A percentile compares a stretch with the other conserved stretches of the same genome.
phyloP scores from a whole-genome alignment of 2,329 filamentous ascomycete genomes.

The Shiraia bambusicola region DNA sequence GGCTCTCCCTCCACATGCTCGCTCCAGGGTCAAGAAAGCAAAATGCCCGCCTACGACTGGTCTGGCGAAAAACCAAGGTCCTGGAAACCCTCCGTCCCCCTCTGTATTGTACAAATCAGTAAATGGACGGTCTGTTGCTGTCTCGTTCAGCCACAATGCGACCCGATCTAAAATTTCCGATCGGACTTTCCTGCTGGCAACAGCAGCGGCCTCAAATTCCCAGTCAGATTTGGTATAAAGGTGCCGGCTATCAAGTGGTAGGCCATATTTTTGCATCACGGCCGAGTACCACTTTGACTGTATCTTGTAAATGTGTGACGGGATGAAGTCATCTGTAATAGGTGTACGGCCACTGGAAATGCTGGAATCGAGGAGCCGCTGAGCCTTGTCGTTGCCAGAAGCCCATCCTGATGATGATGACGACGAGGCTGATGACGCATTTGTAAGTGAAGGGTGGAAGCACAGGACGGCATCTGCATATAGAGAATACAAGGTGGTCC shows the following conservation, averaged over 20 bases:
- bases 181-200: constrained; percentile 68
- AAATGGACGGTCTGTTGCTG: constrained; percentile 70
- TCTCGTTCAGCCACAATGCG: constrained; percentile 82
- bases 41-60: constrained; percentile 87
- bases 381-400: constrained; percentile 10
- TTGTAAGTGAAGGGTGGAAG: constrained; percentile 65
- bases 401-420: constrained; percentile 6
- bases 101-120: constrained; percentile 84
- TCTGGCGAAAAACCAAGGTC: constrained; percentile 73
- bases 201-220: constrained; percentile 85
- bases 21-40: constrained; percentile 77
- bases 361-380: constrained; percentile 22
- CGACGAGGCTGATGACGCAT: constrained; percentile 21
- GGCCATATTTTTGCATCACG: constrained; percentile 77
- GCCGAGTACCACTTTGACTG: constrained; percentile 80
- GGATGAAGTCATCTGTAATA: constrained; percentile 62
- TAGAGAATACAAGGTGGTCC: constrained; percentile 84
- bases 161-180: constrained; percentile 72
- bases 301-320: constrained; percentile 72
- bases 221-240: constrained; percentile 88
- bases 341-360: constrained; percentile 23
- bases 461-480: constrained; percentile 79
- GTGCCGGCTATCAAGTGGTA: constrained; percentile 80
- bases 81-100: constrained; percentile 72
- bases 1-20: constrained; percentile 67